Evolutionary conservation across 352 stramenopile genomes (phyloP).

Genomic region (Globisporangium spiculum): DNA sequence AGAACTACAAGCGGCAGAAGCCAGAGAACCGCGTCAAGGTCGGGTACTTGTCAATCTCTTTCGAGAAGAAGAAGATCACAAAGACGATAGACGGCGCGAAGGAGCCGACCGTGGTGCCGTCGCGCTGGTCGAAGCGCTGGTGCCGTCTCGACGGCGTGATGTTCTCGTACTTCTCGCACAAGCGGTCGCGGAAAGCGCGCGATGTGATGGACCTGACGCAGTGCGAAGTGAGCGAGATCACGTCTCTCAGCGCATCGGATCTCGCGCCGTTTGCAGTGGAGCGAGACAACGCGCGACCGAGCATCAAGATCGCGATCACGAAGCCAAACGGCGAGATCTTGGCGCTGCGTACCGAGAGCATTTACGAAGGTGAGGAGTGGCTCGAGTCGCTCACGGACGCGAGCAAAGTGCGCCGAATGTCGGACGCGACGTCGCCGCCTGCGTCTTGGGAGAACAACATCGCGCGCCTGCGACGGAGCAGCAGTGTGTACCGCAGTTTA

Average conservation of each 20-base stretch:
- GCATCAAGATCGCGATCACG: constrained; percentile 71
- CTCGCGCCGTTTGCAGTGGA: constrained; percentile 55
- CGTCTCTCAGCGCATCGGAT: constrained; percentile 36
- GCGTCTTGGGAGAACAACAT: constrained; percentile 39
- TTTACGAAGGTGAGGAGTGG: constrained; percentile 83
- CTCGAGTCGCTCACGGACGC: constrained; percentile 73
- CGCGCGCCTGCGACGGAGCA: constrained; percentile 25
- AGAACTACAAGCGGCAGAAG: constrained; percentile 83
- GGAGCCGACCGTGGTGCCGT: constrained; percentile 51
- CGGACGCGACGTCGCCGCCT: constrained; percentile 18
- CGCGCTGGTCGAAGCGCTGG: constrained; percentile 83
- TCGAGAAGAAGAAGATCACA: constrained; percentile 57
- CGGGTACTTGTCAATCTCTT: constrained; percentile 71
- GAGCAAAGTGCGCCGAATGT: constrained; percentile 40
- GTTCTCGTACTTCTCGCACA: constrained; percentile 83
- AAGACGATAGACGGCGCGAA: constrained; percentile 61
- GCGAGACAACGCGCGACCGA: constrained; percentile 39
- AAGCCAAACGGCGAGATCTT: constrained; percentile 68
- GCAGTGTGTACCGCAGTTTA: constrained; percentile 17
- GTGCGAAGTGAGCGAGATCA: constrained; percentile 74
- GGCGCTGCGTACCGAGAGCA: constrained; percentile 68
- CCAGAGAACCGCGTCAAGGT: constrained; percentile 80
- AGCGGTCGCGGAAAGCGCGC: constrained; percentile 64
- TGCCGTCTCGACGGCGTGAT: constrained; percentile 72
- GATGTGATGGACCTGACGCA: constrained; percentile 71